Base-by-base conservation (phyloP, 2,329 filamentous ascomycete genomes). In the Aspergillus pseudoviridinutans region DNA sequence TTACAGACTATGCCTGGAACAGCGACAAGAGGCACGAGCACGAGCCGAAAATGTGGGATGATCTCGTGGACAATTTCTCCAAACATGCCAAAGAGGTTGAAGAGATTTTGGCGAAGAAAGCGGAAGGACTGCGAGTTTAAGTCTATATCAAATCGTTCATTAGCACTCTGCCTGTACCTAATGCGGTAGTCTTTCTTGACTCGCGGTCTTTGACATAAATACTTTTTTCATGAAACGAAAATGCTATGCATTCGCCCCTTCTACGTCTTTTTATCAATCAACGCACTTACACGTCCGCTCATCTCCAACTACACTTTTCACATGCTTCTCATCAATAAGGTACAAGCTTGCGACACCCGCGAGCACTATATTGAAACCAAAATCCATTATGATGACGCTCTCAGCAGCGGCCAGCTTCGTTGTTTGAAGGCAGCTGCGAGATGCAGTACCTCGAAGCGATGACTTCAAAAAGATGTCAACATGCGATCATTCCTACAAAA, bases 21-120 rank as follows among this genome's bases (percentile, higher is more conserved):
- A 73, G 71, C 20, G 51, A 61, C 6, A 71, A 79, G 61, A 74
- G 74, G 53, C 74, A 79, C 56, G 78, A 79, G 59, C 78, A 80
- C 56, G 77, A 80, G 54, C 76, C 77, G 1, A 78, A 75, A 62
- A 80, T 83, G 80, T 83, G 81, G 80, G 81, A 84, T 66, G 71
- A 76, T 53, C 68, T 83, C 8, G 79, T 83, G 1, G 80, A 82
- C 63, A 80, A 82, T 62, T 83, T 83, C 58, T 78, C 75, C 0
- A 71, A 65, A 50, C 76, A 82, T 60, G 70, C 73, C 22, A 73
- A 80, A 27, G 79, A 81, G 62, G 71, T 82, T 10, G 75, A 81
- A 53, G 75, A 72, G 61, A 74, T 80, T 53, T 56, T 81, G 58
- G 68, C 68, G 0, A 70, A 72, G 55, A 70, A 64, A 53, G 61